A percentile compares a stretch with the other conserved stretches of the same genome.
These are phyloP conservation scores for Mercurialis annua DNA, from an alignment of 345 rosid species.

Conservation along the genomic window DNA sequence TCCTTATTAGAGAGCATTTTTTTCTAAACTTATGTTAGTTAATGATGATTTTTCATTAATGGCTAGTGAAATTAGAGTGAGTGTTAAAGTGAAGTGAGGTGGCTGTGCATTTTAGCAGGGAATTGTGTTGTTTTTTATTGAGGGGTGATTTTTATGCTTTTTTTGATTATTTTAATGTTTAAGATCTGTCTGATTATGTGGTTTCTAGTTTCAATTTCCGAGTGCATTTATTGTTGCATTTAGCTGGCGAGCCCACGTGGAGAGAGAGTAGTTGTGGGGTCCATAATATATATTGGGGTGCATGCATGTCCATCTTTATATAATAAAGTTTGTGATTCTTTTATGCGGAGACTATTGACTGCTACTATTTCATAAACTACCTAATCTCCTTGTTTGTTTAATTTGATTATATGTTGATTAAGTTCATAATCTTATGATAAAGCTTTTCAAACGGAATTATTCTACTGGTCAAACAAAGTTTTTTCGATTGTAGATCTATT, in stretches of 20 bases:
- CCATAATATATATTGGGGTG: neutral
- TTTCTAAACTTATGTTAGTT: slow-evolving; percentile 15
- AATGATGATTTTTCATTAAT: slow-evolving; percentile 13
- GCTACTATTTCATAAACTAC: no score
- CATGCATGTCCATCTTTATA: neutral
- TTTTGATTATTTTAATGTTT: slow-evolving; percentile 9
- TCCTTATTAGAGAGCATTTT: neutral
- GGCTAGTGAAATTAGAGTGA: neutral
- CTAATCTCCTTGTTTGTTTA: no score
- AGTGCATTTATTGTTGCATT: neutral
- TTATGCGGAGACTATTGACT: no score
- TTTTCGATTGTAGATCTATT: no score
- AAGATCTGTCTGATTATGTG: slow-evolving; percentile 13
- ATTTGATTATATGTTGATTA: no score
- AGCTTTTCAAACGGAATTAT: no score
- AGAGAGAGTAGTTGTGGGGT: neutral
- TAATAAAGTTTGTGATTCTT: no score
- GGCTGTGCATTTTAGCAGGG: slow-evolving; percentile 3
- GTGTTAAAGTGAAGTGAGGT: neutral
- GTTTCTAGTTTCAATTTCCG: neutral
- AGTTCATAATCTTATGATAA: no score
- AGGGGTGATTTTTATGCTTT: slow-evolving; percentile 4
- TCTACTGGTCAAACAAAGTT: no score
- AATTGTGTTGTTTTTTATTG: neutral
- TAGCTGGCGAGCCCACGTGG: slow-evolving; percentile 21